A percentile compares a stretch with the other conserved stretches of the same genome.
Evolutionary conservation across 306 rosid species (phyloP).

Genomic region (Benincasa hispida): DNA sequence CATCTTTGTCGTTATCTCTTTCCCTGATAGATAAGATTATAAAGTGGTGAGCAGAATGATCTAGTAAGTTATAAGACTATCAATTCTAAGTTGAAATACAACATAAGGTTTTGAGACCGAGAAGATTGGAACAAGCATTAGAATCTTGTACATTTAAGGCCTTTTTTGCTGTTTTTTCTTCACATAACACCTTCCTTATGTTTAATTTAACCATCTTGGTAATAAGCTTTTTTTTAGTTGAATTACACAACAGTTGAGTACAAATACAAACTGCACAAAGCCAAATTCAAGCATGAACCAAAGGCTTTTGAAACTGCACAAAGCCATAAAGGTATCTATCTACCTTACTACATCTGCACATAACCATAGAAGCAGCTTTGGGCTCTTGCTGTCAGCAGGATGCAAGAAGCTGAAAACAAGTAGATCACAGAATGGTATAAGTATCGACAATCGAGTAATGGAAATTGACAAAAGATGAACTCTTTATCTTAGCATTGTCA

Average conservation of each 20-base stretch:
- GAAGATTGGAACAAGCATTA: background rate
- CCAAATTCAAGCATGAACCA: background rate
- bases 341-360: conserved; percentile 91
- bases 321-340: conserved; percentile 2
- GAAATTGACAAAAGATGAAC: background rate
- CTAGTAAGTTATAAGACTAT: background rate
- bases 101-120: background rate
- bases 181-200: background rate
- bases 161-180: background rate
- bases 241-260: background rate
- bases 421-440: background rate
- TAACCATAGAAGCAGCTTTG: conserved; percentile 70
- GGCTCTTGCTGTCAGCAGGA: conserved; percentile 77
- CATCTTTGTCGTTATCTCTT: conserved; percentile 73
- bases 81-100: background rate
- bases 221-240: background rate
- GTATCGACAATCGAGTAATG: background rate
- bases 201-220: background rate
- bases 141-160: background rate
- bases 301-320: background rate
- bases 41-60: conserved; percentile 5
- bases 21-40: conserved; percentile 36
- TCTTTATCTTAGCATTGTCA: background rate
- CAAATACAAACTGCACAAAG: background rate
- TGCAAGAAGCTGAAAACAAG: conserved; percentile 53